Conservation (phyloP, 805 yeast genomes). For the Lachancea quebecensis region DNA sequence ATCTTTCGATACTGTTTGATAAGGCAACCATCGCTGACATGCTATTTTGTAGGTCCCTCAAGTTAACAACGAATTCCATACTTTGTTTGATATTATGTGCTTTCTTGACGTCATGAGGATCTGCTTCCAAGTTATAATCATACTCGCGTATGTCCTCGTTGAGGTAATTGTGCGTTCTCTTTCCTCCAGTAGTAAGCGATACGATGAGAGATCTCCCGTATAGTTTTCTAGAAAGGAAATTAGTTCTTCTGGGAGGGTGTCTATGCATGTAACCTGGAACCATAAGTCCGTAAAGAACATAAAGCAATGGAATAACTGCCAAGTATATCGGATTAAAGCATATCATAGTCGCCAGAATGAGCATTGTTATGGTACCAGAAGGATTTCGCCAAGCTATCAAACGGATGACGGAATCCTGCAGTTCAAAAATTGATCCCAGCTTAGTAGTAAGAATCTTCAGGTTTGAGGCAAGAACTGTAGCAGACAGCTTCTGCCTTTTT, state of each 20-base stretch:
- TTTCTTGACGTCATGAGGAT: slow-evolving; percentile 14
- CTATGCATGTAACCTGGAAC: slow-evolving; percentile 63
- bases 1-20: slow-evolving; percentile 45
- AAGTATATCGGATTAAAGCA: slow-evolving; percentile 69
- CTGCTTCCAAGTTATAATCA: slow-evolving; percentile 7
- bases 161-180: slow-evolving; percentile 12
- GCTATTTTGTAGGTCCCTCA: slow-evolving; percentile 67
- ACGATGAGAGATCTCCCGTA: slow-evolving; percentile 50
- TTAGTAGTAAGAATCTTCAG: slow-evolving; percentile 49
- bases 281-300: slow-evolving; percentile 49
- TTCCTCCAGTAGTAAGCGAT: slow-evolving; percentile 23
- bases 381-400: slow-evolving; percentile 72
- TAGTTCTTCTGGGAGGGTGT: slow-evolving; percentile 52
- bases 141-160: slow-evolving; percentile 8
- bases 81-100: slow-evolving; percentile 30
- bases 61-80: slow-evolving; percentile 44
- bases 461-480: slow-evolving; percentile 49
- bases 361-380: slow-evolving; percentile 52
- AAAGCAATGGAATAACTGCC: slow-evolving; percentile 54
- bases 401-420: slow-evolving; percentile 56
- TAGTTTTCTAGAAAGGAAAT: slow-evolving; percentile 37
- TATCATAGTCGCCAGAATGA: slow-evolving; percentile 56
- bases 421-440: slow-evolving; percentile 48
- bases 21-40: slow-evolving; percentile 47
- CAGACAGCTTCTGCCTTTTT: slow-evolving; percentile 48